phyloP scores from a whole-genome alignment of 371 early-diverging fungal genomes.

The Apophysomyces ossiformis region DNA sequence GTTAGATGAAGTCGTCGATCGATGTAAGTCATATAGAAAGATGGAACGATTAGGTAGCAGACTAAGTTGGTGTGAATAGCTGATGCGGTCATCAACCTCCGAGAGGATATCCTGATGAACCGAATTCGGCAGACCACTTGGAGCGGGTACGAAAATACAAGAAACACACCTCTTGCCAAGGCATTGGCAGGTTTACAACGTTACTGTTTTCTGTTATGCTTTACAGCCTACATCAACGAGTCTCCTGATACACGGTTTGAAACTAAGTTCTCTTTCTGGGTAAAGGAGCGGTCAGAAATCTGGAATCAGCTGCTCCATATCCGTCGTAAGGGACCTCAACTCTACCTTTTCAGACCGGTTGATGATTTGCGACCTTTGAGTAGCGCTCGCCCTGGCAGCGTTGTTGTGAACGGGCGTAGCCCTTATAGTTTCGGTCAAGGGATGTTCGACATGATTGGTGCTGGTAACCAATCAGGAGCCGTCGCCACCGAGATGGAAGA shows the following conservation, averaged over 20 bases:
- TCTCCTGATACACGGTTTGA: slow-evolving; percentile 45
- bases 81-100: slow-evolving; percentile 64
- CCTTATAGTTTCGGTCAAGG: slow-evolving; percentile 28
- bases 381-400: slow-evolving; percentile 8
- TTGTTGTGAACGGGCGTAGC: slow-evolving; percentile 12
- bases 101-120: slow-evolving; percentile 67
- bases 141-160: slow-evolving; percentile 27
- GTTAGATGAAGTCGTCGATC: slow-evolving; percentile 64
- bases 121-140: slow-evolving; percentile 59
- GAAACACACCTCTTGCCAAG: slow-evolving; percentile 43
- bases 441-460: slow-evolving; percentile 57
- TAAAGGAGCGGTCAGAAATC: slow-evolving; percentile 60
- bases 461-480: slow-evolving; percentile 34
- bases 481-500: slow-evolving; percentile 61
- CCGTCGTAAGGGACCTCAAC: slow-evolving; percentile 52
- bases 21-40: slow-evolving; percentile 44
- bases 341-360: slow-evolving; percentile 69
- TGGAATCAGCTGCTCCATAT: slow-evolving; percentile 64
- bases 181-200: slow-evolving; percentile 68
- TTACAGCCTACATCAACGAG: slow-evolving; percentile 65
- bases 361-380: slow-evolving; percentile 61
- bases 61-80: slow-evolving; percentile 33
- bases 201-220: slow-evolving; percentile 68
- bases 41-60: background rate
- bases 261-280: slow-evolving; percentile 59